Evolutionary conservation across 2,329 filamentous ascomycete genomes (phyloP).

Genomic region (Leptographium galeiforme): DNA sequence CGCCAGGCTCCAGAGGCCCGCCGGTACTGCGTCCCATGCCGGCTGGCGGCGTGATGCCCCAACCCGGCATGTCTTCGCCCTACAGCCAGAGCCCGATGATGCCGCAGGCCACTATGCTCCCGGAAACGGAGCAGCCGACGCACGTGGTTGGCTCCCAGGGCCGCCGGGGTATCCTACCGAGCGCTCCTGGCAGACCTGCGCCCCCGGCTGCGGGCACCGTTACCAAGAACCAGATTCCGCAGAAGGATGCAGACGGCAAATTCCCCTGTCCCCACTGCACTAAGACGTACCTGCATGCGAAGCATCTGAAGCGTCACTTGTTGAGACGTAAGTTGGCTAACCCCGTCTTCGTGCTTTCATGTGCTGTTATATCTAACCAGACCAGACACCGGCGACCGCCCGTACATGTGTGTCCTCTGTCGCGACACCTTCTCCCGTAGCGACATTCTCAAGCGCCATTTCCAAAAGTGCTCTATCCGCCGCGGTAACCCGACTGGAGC

Average conservation of each 20-base stretch:
- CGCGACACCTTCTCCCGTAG: constrained; percentile 96
- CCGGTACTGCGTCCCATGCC: constrained; percentile 59
- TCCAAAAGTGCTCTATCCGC: constrained; percentile 96
- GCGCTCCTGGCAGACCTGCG: constrained; percentile 72
- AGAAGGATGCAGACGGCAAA: constrained; percentile 94
- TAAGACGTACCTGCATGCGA: constrained; percentile 94
- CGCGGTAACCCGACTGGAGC: constrained; percentile 91
- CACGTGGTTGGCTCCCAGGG: constrained; percentile 95
- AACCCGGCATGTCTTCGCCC: constrained; percentile 42
- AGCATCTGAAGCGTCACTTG: constrained; percentile 93
- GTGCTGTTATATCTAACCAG: neutral
- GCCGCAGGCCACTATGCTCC: constrained; percentile 40
- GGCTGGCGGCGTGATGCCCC: constrained; percentile 48
- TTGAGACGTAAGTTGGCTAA: constrained; percentile 66
- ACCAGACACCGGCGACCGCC: constrained; percentile 87
- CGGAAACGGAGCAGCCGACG: constrained; percentile 54
- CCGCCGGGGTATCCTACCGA: constrained; percentile 79
- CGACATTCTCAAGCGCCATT: constrained; percentile 97
- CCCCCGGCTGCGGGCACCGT: constrained; percentile 57
- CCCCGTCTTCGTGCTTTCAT: constrained; percentile 7
- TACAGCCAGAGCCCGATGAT: constrained; percentile 46
- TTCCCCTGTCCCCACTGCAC: constrained; percentile 97
- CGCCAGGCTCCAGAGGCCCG: constrained; percentile 36
- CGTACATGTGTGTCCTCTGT: constrained; percentile 96
- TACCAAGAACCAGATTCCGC: constrained; percentile 72